These are phyloP conservation scores for Ziziphus jujuba DNA, from an alignment of 306 rosid species.

Conservation along the genomic window DNA sequence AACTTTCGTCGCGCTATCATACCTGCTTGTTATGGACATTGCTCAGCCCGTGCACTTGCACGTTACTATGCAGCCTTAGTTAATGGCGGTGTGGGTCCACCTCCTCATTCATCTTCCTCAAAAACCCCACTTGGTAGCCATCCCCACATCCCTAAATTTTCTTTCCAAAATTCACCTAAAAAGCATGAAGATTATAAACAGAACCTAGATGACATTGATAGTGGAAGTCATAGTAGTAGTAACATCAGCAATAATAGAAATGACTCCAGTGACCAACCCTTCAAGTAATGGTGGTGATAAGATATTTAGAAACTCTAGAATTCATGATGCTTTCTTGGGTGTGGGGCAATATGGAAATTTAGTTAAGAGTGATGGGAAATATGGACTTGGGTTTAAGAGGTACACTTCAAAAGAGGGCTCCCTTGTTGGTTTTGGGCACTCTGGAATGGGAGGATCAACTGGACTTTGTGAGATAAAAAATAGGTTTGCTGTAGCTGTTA, in stretches of 20 bases:
- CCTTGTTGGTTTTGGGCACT: conserved; percentile 70
- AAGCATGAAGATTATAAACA: too few species aligned
- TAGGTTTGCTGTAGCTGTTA: conserved; percentile 71
- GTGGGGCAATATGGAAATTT: conserved; percentile 51
- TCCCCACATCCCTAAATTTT: conserved; percentile 1
- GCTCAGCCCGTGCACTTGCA: conserved; percentile 43
- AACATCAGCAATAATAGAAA: conserved; percentile 31
- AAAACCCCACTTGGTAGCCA: conserved; percentile 32
- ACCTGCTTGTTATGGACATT: conserved; percentile 84
- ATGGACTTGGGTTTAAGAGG: conserved; percentile 78
- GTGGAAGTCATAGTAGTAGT: too few species aligned
- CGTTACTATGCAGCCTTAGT: too few species aligned
- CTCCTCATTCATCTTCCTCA: too few species aligned
- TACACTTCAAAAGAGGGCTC: conserved; percentile 51
- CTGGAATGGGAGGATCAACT: conserved; percentile 94
- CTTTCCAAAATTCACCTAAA: too few species aligned
- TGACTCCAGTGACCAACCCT: conserved; percentile 14
- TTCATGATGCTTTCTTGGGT: conserved; percentile 78
- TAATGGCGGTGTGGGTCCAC: too few species aligned
- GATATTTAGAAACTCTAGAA: conserved; percentile 53
- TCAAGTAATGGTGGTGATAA: conserved; percentile 21
- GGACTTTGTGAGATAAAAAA: conserved; percentile 67
- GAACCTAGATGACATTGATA: too few species aligned
- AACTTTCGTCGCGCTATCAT: conserved; percentile 75
- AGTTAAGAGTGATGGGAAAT: conserved; percentile 41